Base-by-base conservation (phyloP, 2,329 filamentous ascomycete genomes). In the Colletotrichum incanum region DNA sequence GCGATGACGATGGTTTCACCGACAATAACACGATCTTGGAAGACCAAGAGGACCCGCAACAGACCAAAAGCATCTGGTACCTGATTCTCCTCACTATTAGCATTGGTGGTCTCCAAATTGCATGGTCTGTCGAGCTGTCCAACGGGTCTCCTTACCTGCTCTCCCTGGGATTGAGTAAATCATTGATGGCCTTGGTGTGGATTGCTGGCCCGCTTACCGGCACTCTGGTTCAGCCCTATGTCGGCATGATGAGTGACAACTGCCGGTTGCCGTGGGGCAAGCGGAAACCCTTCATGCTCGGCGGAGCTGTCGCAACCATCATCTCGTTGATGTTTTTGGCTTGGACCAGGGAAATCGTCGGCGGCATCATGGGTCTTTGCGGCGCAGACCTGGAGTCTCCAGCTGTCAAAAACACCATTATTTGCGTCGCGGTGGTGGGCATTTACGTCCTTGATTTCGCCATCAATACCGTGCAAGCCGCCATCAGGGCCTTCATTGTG, bases 401-500 rank as follows among this genome's bases (percentile, higher is more conserved):
- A 9, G 89, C 87, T 3, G 92, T 93, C 56, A 92, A 90, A 77
- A 87, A 86, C 4, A 85, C 86, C 52, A 89, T 93, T 59, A 96
- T 98, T 75, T 85, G 94, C 41, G 88, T 94, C 69, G 96, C 96
- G 9, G 94, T 98, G 7, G 79, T 95, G 39, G 93, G 95, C 84
- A 93, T 98, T 77, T 98, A 97, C 82, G 87, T 96, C 61, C 88
- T 98, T 62, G 96, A 98, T 81, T 96, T 98, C 81, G 91, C 95
- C 77, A 96, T 98, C 84, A 98, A 98, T 82, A 96, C 95, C 89
- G 94, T 98, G 43, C 96, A 98, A 88, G 96, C 96, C 60, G 93
- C 92, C 5, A 93, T 98, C 78, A 90, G 95, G 75, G 94, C 95
- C 31, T 97, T 97, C 80, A 97, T 98, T 66, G 93, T 98, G 31